Evolutionary conservation across 768 basidiomycete genomes (phyloP).

Genomic region (Gautieria morchelliformis): DNA sequence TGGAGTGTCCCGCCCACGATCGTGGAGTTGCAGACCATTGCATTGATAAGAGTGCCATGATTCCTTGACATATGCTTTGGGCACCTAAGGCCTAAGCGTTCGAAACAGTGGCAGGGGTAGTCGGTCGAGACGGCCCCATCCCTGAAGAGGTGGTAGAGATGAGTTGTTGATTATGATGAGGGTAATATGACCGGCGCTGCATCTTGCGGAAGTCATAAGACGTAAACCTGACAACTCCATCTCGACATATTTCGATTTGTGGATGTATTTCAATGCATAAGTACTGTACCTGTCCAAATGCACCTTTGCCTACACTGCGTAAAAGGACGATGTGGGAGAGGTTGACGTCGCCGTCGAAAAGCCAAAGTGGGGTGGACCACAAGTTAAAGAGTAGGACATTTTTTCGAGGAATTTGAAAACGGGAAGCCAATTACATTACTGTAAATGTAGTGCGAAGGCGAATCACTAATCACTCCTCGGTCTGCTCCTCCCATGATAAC

Average conservation of each 20-base stretch:
- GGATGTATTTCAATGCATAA: slow-evolving; percentile 98
- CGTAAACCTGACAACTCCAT: slow-evolving; percentile 56
- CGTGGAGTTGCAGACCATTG: background rate
- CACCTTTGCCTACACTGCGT: slow-evolving; percentile 96
- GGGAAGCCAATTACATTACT: too few species aligned
- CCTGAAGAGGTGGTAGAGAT: slow-evolving; percentile 61
- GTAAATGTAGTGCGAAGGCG: too few species aligned
- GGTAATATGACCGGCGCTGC: slow-evolving; percentile 86
- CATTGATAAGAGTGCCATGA: slow-evolving; percentile 1
- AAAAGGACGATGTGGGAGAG: slow-evolving; percentile 95
- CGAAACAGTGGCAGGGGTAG: slow-evolving; percentile 39
- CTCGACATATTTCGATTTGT: slow-evolving; percentile 95
- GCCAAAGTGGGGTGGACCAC: too few species aligned
- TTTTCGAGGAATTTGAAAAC: too few species aligned
- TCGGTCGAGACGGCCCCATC: slow-evolving; percentile 60
- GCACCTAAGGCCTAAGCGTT: slow-evolving; percentile 14
- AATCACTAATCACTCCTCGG: too few species aligned
- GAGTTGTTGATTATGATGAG: slow-evolving; percentile 64
- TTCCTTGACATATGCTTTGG: background rate
- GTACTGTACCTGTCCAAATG: slow-evolving; percentile 83
- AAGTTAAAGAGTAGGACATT: too few species aligned
- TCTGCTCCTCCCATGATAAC: too few species aligned
- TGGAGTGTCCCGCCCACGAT: background rate
- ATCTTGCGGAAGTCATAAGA: slow-evolving; percentile 90
- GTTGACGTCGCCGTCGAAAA: slow-evolving; percentile 90